Percentiles rank a stretch among this genome's conserved stretches.
phyloP scores from a whole-genome alignment of 768 basidiomycete genomes.

The Boletus sp. region DNA sequence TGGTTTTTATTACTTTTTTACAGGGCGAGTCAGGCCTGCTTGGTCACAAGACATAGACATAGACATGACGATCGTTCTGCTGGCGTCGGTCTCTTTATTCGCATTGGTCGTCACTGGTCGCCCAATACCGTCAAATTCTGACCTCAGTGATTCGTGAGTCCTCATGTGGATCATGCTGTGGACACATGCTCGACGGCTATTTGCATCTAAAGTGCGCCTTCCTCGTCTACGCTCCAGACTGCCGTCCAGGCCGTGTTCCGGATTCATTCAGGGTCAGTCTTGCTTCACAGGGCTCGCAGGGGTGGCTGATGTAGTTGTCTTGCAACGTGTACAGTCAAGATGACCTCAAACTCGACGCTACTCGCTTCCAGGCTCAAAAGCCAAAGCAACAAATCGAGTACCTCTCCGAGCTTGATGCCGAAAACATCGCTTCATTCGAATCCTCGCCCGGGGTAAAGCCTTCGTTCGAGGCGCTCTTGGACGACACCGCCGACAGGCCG shows the following conservation, averaged over 20 bases:
- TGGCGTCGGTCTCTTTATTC: conserved; percentile 39
- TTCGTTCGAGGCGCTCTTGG: conserved; percentile 22
- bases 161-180: conserved; percentile 4
- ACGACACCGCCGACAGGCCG: conserved; percentile 19
- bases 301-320: conserved; percentile 10
- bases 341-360: conserved; percentile 16
- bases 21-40: background rate
- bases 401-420: conserved; percentile 27
- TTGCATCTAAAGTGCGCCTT: conserved; percentile 8
- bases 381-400: conserved; percentile 30
- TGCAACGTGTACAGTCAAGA: conserved; percentile 17
- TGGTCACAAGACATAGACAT: no score
- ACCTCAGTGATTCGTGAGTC: conserved; percentile 30
- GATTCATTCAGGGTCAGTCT: conserved; percentile 36
- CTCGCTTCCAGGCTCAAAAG: conserved; percentile 32
- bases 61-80: conserved; percentile 36
- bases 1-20: conserved; percentile 2
- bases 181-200: conserved; percentile 14
- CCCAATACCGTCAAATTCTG: conserved; percentile 32
- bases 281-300: conserved; percentile 5
- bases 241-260: conserved; percentile 36
- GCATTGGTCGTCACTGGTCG: conserved; percentile 44
- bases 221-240: conserved; percentile 26
- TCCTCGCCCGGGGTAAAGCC: conserved; percentile 4
- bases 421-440: conserved; percentile 29